A percentile compares a stretch with the other conserved stretches of the same genome.
phyloP scores from a whole-genome alignment of 148 eudicot genomes.

The Cornus controversa region DNA sequence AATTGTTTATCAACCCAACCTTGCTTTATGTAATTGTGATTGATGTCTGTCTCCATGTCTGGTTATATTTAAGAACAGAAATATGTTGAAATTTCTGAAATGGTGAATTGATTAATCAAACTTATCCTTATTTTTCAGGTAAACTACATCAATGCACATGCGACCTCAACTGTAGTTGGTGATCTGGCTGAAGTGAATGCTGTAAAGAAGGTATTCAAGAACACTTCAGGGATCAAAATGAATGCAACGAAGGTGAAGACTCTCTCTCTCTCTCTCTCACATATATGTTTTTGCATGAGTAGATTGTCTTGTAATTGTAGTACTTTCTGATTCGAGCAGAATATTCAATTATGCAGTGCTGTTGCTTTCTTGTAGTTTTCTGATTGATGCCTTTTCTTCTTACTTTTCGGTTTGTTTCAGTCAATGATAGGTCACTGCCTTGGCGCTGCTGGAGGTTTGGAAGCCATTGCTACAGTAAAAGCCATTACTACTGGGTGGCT shows the following conservation, averaged over 20 bases:
- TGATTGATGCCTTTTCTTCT: neutral
- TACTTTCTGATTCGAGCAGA: neutral
- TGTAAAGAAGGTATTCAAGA: constrained; percentile 86
- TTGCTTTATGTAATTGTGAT: neutral
- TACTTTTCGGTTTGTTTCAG: constrained; percentile 34
- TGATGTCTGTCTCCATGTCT: neutral
- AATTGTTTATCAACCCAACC: neutral
- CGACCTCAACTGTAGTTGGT: constrained; percentile 92
- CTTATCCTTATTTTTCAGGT: constrained; percentile 44
- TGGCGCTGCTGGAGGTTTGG: constrained; percentile 98
- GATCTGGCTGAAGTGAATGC: constrained; percentile 98
- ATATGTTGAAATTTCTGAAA: neutral
- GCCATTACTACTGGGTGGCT: constrained; percentile 90
- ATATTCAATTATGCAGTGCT: neutral
- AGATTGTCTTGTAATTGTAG: neutral
- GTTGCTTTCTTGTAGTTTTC: constrained; percentile 3
- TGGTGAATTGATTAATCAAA: too few species aligned
- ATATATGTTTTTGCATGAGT: neutral
- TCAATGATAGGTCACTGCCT: constrained; percentile 98
- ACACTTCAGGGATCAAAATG: constrained; percentile 83
- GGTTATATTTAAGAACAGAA: neutral
- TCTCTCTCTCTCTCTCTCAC: constrained; percentile 7
- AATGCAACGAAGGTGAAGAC: constrained; percentile 76
- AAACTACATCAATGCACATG: constrained; percentile 95
- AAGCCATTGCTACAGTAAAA: constrained; percentile 92